These are phyloP conservation scores for Tritrichomonas foetus DNA, from an alignment of 208 protist genomes.

Conservation along the genomic window DNA sequence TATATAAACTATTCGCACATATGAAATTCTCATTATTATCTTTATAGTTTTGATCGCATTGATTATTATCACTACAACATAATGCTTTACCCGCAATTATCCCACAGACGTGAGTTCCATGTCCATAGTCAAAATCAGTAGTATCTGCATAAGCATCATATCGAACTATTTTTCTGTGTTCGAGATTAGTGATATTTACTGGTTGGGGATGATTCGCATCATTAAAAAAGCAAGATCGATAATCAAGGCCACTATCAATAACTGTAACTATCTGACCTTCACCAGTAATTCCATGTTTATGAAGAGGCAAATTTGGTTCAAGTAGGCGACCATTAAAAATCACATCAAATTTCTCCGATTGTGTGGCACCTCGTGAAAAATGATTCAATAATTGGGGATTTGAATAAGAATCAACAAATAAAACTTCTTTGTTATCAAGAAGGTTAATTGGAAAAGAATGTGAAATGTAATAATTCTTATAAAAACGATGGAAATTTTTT, in stretches of 20 bases:
- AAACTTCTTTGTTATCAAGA: not conserved
- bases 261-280: not conserved
- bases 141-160: not conserved
- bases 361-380: not conserved
- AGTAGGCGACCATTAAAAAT: too few relatives aligned
- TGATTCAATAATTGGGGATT: not conserved
- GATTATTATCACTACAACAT: not conserved
- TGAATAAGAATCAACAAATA: not conserved
- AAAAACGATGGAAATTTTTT: too few relatives aligned
- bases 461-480: too few relatives aligned
- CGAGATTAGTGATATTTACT: not conserved
- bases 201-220: not conserved
- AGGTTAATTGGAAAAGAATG: not conserved
- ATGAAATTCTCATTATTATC: not conserved
- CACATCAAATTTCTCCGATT: not conserved
- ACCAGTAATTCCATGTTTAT: not conserved
- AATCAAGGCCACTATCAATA: not conserved
- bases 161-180: constrained; percentile 34
- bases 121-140: not conserved
- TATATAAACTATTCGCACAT: not conserved
- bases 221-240: not conserved
- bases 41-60: not conserved
- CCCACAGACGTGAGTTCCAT: constrained; percentile 46
- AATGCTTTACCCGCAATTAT: not conserved
- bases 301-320: not conserved